A percentile compares a stretch with the other conserved stretches of the same genome.
Evolutionary conservation across 2,329 filamentous ascomycete species (phyloP).

Genomic region (Monosporascus ibericus): DNA sequence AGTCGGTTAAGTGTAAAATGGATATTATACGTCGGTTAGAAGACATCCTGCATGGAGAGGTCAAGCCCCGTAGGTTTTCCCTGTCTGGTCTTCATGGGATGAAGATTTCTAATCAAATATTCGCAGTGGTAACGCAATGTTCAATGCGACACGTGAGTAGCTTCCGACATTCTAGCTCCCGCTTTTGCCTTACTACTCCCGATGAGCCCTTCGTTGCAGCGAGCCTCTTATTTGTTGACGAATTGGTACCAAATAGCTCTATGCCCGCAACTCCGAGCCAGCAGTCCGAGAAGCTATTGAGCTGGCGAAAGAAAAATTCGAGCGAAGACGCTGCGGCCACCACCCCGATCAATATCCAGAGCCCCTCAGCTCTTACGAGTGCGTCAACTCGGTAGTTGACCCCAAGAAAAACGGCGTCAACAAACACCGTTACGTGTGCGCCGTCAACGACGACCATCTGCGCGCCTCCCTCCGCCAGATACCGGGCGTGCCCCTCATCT

Average conservation of each 20-base stretch:
- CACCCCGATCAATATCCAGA: slow-evolving; percentile 65
- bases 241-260: slow-evolving; percentile 37
- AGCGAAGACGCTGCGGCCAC: slow-evolving; percentile 73
- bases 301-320: slow-evolving; percentile 63
- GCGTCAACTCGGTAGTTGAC: slow-evolving; percentile 70
- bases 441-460: slow-evolving; percentile 63
- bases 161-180: not conserved
- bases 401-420: slow-evolving; percentile 66
- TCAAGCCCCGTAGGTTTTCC: slow-evolving; percentile 64
- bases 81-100: not conserved
- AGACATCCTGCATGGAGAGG: slow-evolving; percentile 77
- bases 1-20: slow-evolving; percentile 82
- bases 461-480: slow-evolving; percentile 59
- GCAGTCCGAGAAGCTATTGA: slow-evolving; percentile 58
- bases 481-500: slow-evolving; percentile 68
- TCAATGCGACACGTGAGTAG: slow-evolving; percentile 58
- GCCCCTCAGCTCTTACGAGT: slow-evolving; percentile 64
- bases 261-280: slow-evolving; percentile 52
- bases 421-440: slow-evolving; percentile 74
- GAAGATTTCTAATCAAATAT: not conserved
- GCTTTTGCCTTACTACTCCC: not conserved
- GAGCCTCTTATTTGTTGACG: not conserved
- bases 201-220: not conserved
- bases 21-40: slow-evolving; percentile 72
- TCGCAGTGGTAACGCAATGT: slow-evolving; percentile 70